phyloP scores from a whole-genome alignment of 345 rosid species.

The Populus simonii region DNA sequence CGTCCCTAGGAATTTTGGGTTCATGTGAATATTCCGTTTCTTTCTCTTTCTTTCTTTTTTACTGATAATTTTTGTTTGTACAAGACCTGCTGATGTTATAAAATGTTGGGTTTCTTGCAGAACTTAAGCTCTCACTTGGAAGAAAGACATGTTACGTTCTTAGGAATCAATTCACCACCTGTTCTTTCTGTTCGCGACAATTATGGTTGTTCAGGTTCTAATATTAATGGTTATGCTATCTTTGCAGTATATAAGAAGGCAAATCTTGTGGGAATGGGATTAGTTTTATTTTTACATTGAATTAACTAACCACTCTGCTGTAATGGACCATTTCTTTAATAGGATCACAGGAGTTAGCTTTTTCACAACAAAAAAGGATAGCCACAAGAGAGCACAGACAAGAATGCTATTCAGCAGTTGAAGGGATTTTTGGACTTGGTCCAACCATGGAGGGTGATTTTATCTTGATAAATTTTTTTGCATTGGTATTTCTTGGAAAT shows the following conservation, averaged over 20 bases:
- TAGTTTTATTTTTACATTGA: neutral
- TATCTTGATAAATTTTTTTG: constrained; percentile 77
- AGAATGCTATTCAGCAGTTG: constrained; percentile 55
- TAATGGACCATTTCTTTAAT: neutral
- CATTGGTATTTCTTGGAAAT: constrained; percentile 51
- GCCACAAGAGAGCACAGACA: constrained; percentile 52
- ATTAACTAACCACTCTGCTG: neutral
- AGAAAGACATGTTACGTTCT: constrained; percentile 35
- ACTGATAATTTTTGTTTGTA: neutral
- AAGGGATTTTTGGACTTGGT: constrained; percentile 50
- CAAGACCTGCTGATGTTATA: neutral
- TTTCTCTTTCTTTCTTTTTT: neutral
- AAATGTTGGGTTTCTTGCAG: constrained; percentile 34
- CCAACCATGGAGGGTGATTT: constrained; percentile 56
- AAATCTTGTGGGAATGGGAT: neutral
- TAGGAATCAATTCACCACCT: constrained; percentile 66
- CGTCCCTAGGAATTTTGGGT: neutral
- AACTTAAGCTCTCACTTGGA: constrained; percentile 50
- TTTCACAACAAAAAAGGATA: constrained; percentile 38
- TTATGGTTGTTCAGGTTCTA: constrained; percentile 30
- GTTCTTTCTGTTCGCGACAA: constrained; percentile 42
- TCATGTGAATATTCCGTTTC: neutral
- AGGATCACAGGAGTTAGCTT: constrained; percentile 33
- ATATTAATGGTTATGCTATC: neutral
- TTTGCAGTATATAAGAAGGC: neutral